These are phyloP conservation scores for Globisporangium abappressorium DNA, from an alignment of 352 stramenopile species.

Conservation along the genomic window DNA sequence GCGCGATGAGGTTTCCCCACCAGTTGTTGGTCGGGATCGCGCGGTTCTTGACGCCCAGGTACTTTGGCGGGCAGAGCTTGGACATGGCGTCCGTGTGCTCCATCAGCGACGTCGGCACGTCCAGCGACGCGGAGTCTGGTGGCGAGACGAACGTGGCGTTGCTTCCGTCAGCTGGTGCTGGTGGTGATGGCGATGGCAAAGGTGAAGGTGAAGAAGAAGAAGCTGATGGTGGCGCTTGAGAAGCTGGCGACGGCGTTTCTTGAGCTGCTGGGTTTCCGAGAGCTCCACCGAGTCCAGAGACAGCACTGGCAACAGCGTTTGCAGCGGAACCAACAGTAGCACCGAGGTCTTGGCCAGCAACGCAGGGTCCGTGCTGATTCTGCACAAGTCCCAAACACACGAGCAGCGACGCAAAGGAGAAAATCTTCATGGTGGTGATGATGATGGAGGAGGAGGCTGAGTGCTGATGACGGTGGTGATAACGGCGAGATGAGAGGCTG, in stretches of 20 bases:
- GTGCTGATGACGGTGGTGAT: background rate
- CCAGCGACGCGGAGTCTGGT: conserved; percentile 1
- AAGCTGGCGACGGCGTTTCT: background rate
- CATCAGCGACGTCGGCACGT: conserved; percentile 29
- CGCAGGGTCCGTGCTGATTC: background rate
- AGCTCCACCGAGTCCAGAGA: too few species aligned
- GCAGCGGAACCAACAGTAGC: background rate
- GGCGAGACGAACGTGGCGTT: conserved; percentile 18
- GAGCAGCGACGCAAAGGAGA: background rate
- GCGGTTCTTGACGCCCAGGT: conserved; percentile 40
- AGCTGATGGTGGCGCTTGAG: background rate
- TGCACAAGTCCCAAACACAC: background rate
- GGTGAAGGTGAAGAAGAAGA: background rate
- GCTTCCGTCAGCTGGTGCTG: conserved; percentile 1
- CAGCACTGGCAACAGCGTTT: too few species aligned
- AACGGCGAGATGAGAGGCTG: background rate
- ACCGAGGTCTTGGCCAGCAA: background rate
- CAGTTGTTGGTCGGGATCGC: conserved; percentile 75
- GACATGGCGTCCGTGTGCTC: conserved; percentile 34
- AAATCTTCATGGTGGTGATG: conserved; percentile 5
- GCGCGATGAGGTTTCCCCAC: conserved; percentile 81
- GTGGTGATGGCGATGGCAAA: background rate
- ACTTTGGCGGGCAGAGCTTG: conserved; percentile 63
- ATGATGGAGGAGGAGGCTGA: background rate
- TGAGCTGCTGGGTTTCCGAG: background rate